These are phyloP conservation scores for Mikania micrantha DNA, from an alignment of 129 eudicot species.

Conservation along the genomic window DNA sequence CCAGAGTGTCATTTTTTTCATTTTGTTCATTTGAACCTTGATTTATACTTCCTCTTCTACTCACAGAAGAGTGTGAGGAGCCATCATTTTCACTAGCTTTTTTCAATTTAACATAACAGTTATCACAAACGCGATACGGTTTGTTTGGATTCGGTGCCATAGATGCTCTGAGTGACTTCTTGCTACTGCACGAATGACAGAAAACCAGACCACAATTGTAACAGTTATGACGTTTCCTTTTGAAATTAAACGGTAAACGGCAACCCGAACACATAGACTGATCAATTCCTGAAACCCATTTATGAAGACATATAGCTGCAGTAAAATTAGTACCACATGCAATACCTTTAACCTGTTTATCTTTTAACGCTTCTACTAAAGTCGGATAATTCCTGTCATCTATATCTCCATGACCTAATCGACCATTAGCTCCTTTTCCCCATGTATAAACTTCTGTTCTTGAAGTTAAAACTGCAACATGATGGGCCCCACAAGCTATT, in stretches of 20 bases:
- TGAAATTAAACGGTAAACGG: slow-evolving; percentile 68
- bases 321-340: slow-evolving; percentile 92
- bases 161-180: slow-evolving; percentile 79
- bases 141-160: slow-evolving; percentile 80
- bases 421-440: slow-evolving; percentile 94
- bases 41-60: slow-evolving; percentile 36
- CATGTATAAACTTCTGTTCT: slow-evolving; percentile 88
- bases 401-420: slow-evolving; percentile 83
- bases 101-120: slow-evolving; percentile 64
- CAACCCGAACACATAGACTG: slow-evolving; percentile 83
- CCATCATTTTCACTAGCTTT: slow-evolving; percentile 42
- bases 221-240: slow-evolving; percentile 91
- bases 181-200: slow-evolving; percentile 80
- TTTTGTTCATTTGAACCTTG: slow-evolving; percentile 38
- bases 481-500: slow-evolving; percentile 90
- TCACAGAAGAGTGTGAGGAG: slow-evolving; percentile 34
- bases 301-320: slow-evolving; percentile 79
- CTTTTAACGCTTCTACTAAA: slow-evolving; percentile 65
- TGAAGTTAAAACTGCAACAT: slow-evolving; percentile 84
- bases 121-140: slow-evolving; percentile 97
- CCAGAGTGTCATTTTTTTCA: slow-evolving; percentile 39
- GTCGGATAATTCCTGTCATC: slow-evolving; percentile 66
- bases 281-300: slow-evolving; percentile 65
- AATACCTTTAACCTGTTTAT: slow-evolving; percentile 78
- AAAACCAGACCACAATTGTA: slow-evolving; percentile 95